Conservation (phyloP, 805 yeast species). For the Candida gorgasii region DNA sequence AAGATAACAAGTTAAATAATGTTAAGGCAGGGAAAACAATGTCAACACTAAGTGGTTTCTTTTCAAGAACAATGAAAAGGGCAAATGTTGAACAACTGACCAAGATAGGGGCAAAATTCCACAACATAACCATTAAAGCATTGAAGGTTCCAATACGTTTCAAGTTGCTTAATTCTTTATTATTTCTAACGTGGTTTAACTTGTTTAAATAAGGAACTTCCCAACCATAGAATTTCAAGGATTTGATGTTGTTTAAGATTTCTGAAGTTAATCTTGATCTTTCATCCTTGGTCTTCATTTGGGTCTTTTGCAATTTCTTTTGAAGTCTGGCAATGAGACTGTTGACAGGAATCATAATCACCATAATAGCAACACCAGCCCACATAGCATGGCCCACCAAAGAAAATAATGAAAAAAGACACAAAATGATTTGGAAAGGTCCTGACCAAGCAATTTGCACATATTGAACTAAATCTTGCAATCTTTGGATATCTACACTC, state of each 20-base stretch:
- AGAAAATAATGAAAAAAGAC: conserved; percentile 70
- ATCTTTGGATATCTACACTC: conserved; percentile 91
- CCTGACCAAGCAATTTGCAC: conserved; percentile 88
- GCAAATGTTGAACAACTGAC: conserved; percentile 92
- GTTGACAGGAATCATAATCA: conserved; percentile 78
- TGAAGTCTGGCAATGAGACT: conserved; percentile 66
- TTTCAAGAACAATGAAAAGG: conserved; percentile 62
- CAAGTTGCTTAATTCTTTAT: conserved; percentile 77
- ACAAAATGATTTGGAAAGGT: conserved; percentile 80
- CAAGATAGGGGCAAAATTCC: conserved; percentile 84
- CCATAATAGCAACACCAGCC: conserved; percentile 86
- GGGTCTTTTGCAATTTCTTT: conserved; percentile 73
- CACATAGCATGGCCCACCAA: conserved; percentile 90
- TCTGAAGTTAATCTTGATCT: conserved; percentile 89
- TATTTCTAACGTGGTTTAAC: conserved; percentile 80
- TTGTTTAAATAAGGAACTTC: conserved; percentile 79
- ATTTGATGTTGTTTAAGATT: conserved; percentile 86
- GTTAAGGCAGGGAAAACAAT: conserved; percentile 90
- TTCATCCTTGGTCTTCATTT: conserved; percentile 89
- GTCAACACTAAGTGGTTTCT: conserved; percentile 78
- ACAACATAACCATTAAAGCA: conserved; percentile 72
- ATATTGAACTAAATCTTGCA: conserved; percentile 79
- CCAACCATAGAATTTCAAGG: conserved; percentile 94
- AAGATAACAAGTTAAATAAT: conserved; percentile 80
- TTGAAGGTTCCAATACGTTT: conserved; percentile 69